Evolutionary conservation across 2,329 filamentous ascomycete species (phyloP), one percentile per base, ranked within the genome.

Genomic region (Monilinia aucupariae): DNA sequence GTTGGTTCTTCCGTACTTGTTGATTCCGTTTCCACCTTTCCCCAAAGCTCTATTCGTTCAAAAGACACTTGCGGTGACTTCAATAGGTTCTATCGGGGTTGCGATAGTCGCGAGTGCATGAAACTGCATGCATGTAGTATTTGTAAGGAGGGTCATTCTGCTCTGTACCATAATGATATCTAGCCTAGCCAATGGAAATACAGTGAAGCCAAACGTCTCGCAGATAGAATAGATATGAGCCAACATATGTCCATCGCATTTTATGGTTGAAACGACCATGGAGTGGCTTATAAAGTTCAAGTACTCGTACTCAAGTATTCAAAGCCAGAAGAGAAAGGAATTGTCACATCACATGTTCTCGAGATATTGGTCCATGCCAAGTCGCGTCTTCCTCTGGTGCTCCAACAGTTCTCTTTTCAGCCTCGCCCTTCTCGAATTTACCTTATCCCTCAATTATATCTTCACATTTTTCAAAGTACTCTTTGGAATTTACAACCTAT

Each of bases 301-400:
- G n/a, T 7, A n/a, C 10, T 45, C 41, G 20, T 4, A 4, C 17
- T 49, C 2, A 13, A 30, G 30, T 55, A 55, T 43, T 43, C 17
- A 25, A 22, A 43, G 15, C 20, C n/a, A 25, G 41, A 17, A n/a
- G 4, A 13, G 20, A 20, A 32, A 55, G 43, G 4, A 30, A 34
- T 6, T 1, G n/a, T n/a, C n/a, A n/a, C n/a, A 49, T 59, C 55
- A 50, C 55, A 48, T 59, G 43, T 45, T 59, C 49, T 50, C 55
- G 55, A 59, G 43, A 48, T 27, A 59, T 59, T 37, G 15, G 30
- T 48, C 30, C 32, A n/a, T 20, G 55, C 30, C 27, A 47, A 58
- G 41, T 45, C 55, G 55, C 55, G 55, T 59, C 55, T 50, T 15
- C 55, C 55, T 55, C 52, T n/a, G n/a, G n/a, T n/a, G 43, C 15